Evolutionary conservation across 176 grass and related monocot genomes (phyloP).

Genomic region (Tuctoria greenei): DNA sequence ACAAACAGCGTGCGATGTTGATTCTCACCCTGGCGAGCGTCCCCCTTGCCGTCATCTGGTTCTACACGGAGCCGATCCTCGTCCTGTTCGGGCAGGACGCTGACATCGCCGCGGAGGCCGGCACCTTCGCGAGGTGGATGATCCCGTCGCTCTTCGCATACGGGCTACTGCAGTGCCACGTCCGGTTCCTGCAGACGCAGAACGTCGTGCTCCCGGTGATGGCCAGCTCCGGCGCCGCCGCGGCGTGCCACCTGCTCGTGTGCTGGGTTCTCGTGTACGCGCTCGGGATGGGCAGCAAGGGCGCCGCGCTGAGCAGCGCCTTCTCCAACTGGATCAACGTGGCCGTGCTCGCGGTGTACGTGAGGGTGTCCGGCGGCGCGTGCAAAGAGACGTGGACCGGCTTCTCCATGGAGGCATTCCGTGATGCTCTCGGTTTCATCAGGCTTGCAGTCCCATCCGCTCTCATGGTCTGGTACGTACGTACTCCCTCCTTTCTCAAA

Average conservation of each 20-base stretch:
- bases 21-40: constrained; percentile 36
- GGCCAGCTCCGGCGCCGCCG: constrained; percentile 35
- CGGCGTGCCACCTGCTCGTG: constrained; percentile 44
- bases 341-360: constrained; percentile 23
- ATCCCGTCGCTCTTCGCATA: constrained; percentile 50
- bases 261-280: constrained; percentile 55
- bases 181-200: constrained; percentile 55
- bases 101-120: constrained; percentile 43
- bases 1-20: constrained; percentile 56
- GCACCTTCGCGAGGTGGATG: constrained; percentile 45
- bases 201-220: constrained; percentile 54
- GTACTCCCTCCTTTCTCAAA: too few relatives aligned
- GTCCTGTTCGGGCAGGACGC: constrained; percentile 40
- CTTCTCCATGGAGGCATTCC: constrained; percentile 30
- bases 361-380: not conserved
- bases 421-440: constrained; percentile 27
- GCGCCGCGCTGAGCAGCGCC: constrained; percentile 44
- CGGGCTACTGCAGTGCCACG: constrained; percentile 47
- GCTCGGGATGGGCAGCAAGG: constrained; percentile 37
- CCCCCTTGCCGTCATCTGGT: constrained; percentile 25
- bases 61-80: constrained; percentile 44
- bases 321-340: constrained; percentile 35
- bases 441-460: constrained; percentile 31
- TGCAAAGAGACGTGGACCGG: constrained; percentile 43
- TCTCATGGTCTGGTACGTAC: constrained; percentile 46